phyloP scores from a whole-genome alignment of 1,139 yeast species.

The Saccharomycopsis hybrid region DNA sequence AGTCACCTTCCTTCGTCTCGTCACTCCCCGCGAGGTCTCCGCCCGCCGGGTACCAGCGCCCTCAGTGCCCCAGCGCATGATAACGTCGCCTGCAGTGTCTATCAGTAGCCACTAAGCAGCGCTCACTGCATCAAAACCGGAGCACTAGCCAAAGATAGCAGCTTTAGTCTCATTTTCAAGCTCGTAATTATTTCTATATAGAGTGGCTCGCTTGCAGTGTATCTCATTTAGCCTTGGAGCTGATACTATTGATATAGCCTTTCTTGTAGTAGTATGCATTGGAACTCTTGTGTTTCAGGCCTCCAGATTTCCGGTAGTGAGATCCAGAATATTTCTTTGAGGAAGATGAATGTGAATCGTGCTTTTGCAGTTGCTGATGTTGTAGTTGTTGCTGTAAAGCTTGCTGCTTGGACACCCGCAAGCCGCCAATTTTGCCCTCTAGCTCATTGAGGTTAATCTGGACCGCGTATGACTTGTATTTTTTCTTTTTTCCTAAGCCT shows the following conservation, averaged over 20 bases:
- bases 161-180: no score
- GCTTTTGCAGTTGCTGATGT: background rate
- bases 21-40: no score
- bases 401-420: conserved; percentile 21
- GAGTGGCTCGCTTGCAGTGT: background rate
- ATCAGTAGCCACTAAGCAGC: no score
- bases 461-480: conserved; percentile 30
- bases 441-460: conserved; percentile 33
- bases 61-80: no score
- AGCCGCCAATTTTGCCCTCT: conserved; percentile 28
- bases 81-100: no score
- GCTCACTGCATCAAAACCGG: no score
- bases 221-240: background rate
- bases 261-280: conserved; percentile 10
- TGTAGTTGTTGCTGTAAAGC: conserved; percentile 10
- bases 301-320: background rate
- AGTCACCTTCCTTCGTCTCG: no score
- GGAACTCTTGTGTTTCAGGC: background rate
- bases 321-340: background rate
- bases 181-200: no score
- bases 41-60: no score
- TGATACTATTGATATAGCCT: conserved; percentile 3
- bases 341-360: no score
- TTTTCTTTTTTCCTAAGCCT: conserved; percentile 25
- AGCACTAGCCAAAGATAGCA: no score